Percentiles rank a stretch among this genome's conserved stretches.
phyloP scores from a whole-genome alignment of 768 basidiomycete genomes.

The Boletus rubroflammeus region DNA sequence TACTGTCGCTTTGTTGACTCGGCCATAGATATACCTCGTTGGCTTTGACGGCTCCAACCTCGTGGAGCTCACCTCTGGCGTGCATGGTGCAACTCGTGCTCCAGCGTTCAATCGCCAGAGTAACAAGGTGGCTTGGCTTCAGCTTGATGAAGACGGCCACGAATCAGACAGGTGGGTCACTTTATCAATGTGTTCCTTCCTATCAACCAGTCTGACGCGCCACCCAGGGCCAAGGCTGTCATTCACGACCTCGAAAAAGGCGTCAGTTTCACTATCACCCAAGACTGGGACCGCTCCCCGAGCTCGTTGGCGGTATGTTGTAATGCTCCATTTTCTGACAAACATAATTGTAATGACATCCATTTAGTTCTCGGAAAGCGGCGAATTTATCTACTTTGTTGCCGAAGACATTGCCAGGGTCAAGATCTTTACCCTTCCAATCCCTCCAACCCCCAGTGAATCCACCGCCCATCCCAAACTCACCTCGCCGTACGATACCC shows the following conservation, averaged over 20 bases:
- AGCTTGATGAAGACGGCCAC: constrained; percentile 84
- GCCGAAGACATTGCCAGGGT: constrained; percentile 75
- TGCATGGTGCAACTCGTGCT: constrained; percentile 77
- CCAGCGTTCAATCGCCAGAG: constrained; percentile 67
- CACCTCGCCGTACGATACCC: constrained; percentile 43
- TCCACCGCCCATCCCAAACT: constrained; percentile 50
- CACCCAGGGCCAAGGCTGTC: constrained; percentile 64
- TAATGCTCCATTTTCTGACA: neutral
- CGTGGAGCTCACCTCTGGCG: constrained; percentile 73
- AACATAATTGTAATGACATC: neutral
- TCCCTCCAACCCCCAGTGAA: constrained; percentile 57
- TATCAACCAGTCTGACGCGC: neutral
- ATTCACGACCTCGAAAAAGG: constrained; percentile 69
- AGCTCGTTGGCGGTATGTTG: constrained; percentile 15
- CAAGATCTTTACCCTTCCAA: constrained; percentile 67
- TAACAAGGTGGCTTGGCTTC: constrained; percentile 80
- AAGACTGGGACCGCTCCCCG: constrained; percentile 84
- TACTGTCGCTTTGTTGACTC: neutral
- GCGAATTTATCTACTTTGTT: constrained; percentile 63
- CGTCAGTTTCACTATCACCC: constrained; percentile 71
- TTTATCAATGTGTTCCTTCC: neutral
- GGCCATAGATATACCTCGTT: constrained; percentile 65
- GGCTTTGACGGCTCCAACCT: constrained; percentile 52
- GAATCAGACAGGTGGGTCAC: constrained; percentile 71
- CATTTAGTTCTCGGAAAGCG: constrained; percentile 69